These are phyloP conservation scores for Vitis riparia DNA, from an alignment of 164 flowering plant genomes.

Conservation along the genomic window DNA sequence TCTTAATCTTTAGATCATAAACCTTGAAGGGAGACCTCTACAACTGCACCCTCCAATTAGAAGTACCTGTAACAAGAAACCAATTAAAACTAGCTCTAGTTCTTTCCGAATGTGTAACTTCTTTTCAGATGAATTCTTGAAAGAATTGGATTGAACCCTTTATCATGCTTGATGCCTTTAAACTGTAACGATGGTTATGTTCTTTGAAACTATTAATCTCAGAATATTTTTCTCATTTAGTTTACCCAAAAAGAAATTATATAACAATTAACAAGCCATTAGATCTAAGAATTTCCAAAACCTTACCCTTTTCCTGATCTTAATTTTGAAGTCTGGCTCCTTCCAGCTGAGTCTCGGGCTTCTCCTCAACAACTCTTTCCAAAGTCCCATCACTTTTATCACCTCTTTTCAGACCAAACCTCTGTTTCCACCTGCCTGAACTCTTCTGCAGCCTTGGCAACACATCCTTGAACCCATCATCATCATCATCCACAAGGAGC, in stretches of 20 bases:
- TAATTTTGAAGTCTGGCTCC: too few relatives aligned
- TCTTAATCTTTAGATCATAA: neutral
- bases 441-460: constrained; percentile 38
- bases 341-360: neutral
- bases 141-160: neutral
- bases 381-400: constrained; percentile 25
- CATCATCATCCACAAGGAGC: constrained; percentile 50
- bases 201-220: too few relatives aligned
- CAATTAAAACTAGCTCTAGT: constrained; percentile 14
- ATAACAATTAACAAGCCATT: too few relatives aligned
- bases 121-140: too few relatives aligned
- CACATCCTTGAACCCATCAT: constrained; percentile 15
- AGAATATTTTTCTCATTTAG: too few relatives aligned
- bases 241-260: too few relatives aligned
- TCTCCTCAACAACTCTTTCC: constrained; percentile 33
- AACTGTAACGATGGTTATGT: too few relatives aligned
- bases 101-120: too few relatives aligned
- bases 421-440: constrained; percentile 54
- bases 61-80: constrained; percentile 18
- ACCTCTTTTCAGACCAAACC: constrained; percentile 49
- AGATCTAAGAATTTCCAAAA: too few relatives aligned
- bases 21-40: neutral
- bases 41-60: neutral
- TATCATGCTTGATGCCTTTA: constrained; percentile 1
- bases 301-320: too few relatives aligned